Base-by-base conservation (phyloP, 129 eudicot genomes). In the Tanacetum coccineum region DNA sequence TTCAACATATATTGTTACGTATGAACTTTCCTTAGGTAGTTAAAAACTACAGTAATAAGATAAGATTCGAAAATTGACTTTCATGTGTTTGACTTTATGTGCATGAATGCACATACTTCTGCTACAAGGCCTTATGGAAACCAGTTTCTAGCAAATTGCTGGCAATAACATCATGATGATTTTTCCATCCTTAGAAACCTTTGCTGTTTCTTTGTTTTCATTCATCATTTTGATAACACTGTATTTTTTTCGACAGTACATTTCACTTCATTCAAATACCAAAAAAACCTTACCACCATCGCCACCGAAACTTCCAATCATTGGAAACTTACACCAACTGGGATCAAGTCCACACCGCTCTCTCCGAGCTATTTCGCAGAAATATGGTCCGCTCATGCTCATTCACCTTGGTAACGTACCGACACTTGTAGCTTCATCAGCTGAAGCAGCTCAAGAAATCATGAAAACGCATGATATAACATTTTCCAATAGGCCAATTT, bases 321-420 rank as follows among this genome's bases (percentile, higher is more conserved):
- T 54, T 9, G 60, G 60, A 20, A 20, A 54, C 60, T 20, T 54
- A 8, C 32, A 54, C 60, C 60, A 54, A 54, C 60, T 54, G 20
- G 60, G 60, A 18, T 54, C 32, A 9, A 54, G 60, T 13, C 28
- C 60, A 2, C 60, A 54, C 11, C 60, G 28, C 32, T 1, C 60
- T 10, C 28, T 20, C 5, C 32, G 7, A 20, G 5, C 32, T 25
- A 12, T 54, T 17, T 17, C 28, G 1, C 30, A 6, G 5, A 54
- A 54, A 54, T 10, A 54, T 9, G 60, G 60, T 17, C 32, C 60
- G 12, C 60, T 54, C 4, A 54, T 54, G 28, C 26, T 17, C n/a
- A 19, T 54, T 8, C 60, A 54, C 32, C 60, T 20, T 17, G 60
- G 60, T 9, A 54, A 20, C 6, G 60, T 54, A 54, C 60, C 13